phyloP scores from a whole-genome alignment of 495 filamentous ascomycete species.

The Xylaria grammica region DNA sequence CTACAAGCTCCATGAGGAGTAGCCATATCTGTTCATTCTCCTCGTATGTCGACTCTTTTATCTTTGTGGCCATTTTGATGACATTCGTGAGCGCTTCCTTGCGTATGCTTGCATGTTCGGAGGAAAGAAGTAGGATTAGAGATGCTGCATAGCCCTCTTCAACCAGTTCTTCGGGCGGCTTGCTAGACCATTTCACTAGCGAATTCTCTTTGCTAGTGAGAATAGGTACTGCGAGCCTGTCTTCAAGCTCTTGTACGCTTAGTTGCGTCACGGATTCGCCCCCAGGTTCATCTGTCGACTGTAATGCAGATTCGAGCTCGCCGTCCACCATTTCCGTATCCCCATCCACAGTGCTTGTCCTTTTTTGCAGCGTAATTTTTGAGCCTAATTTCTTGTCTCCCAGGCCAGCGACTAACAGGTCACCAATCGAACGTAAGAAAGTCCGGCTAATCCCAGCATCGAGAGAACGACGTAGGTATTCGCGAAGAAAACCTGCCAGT shows the following conservation, averaged over 20 bases:
- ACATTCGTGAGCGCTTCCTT: slow-evolving; percentile 74
- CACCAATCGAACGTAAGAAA: slow-evolving; percentile 29
- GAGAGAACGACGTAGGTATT: slow-evolving; percentile 31
- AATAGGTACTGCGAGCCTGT: slow-evolving; percentile 41
- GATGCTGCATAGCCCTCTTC: slow-evolving; percentile 72
- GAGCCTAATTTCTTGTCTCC: slow-evolving; percentile 26
- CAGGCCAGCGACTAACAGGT: slow-evolving; percentile 24
- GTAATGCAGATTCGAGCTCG: background rate
- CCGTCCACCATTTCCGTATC: slow-evolving; percentile 5
- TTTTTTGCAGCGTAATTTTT: slow-evolving; percentile 26
- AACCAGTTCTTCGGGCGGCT: slow-evolving; percentile 73
- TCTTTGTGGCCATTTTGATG: slow-evolving; percentile 65
- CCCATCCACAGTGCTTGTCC: background rate
- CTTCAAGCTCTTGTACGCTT: slow-evolving; percentile 36
- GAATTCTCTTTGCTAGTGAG: slow-evolving; percentile 58
- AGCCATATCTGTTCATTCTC: slow-evolving; percentile 79
- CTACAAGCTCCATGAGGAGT: slow-evolving; percentile 76
- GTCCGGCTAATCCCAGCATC: slow-evolving; percentile 25
- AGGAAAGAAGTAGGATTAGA: slow-evolving; percentile 76
- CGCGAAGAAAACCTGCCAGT: slow-evolving; percentile 30
- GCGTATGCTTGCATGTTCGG: slow-evolving; percentile 72
- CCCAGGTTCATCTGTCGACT: background rate
- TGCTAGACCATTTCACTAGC: slow-evolving; percentile 70
- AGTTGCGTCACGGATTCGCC: slow-evolving; percentile 16
- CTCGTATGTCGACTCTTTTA: slow-evolving; percentile 72